Evolutionary conservation across 352 stramenopile species (phyloP).

Genomic region (Achlya hypogyna): DNA sequence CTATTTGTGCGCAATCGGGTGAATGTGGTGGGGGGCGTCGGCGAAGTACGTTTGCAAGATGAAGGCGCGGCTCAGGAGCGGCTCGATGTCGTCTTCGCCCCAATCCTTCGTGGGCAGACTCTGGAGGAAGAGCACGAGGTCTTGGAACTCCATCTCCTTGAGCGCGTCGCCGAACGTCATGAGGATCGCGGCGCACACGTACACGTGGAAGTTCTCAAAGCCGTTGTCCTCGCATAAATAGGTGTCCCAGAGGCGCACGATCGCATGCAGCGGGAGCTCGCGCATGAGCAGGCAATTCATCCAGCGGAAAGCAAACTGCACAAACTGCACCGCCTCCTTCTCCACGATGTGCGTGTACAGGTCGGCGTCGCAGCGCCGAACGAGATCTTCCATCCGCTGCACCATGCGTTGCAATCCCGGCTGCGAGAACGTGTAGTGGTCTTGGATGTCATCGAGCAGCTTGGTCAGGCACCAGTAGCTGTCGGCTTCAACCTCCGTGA

Average conservation of each 20-base stretch:
- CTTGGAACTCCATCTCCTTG: conserved; percentile 95
- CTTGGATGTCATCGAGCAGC: conserved; percentile 96
- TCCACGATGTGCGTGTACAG: conserved; percentile 93
- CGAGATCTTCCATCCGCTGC: conserved; percentile 94
- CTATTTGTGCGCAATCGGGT: background rate
- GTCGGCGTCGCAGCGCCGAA: conserved; percentile 92
- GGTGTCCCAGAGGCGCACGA: conserved; percentile 98
- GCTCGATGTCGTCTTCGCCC: conserved; percentile 96
- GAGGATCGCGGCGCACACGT: conserved; percentile 97
- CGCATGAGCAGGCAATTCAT: conserved; percentile 99
- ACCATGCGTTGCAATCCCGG: conserved; percentile 98
- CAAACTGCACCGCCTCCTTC: conserved; percentile 92
- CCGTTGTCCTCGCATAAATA: conserved; percentile 97
- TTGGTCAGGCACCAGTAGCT: conserved; percentile 99
- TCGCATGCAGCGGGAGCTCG: conserved; percentile 91
- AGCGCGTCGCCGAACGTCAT: conserved; percentile 95
- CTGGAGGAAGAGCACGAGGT: conserved; percentile 94
- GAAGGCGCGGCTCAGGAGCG: conserved; percentile 95
- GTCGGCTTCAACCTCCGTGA: conserved; percentile 93
- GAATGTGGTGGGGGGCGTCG: conserved; percentile 69
- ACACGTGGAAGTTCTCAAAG: conserved; percentile 99
- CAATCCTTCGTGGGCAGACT: conserved; percentile 96
- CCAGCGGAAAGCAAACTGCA: conserved; percentile 99
- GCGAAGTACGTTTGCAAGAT: conserved; percentile 90
- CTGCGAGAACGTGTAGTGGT: conserved; percentile 99